phyloP scores from a whole-genome alignment of 441 rosid genomes.

The Erodium moschatum region DNA sequence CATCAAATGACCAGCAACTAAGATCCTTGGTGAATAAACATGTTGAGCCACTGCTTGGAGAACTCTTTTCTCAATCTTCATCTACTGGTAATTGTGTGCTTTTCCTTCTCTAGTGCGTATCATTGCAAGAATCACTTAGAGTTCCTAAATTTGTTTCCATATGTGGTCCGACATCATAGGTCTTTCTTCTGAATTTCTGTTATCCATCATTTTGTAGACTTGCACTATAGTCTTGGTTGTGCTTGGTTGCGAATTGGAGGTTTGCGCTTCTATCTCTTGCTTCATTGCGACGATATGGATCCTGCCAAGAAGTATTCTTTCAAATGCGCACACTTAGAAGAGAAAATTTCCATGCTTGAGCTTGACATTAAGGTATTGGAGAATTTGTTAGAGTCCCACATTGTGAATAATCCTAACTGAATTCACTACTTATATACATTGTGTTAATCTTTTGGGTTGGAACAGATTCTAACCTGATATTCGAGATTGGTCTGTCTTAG shows the following conservation, averaged over 20 bases:
- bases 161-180: neutral
- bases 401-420: no score
- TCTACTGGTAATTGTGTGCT: conserved; percentile 34
- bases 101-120: neutral
- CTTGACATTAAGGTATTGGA: conserved; percentile 64
- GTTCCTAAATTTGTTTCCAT: neutral
- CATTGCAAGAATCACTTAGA: no score
- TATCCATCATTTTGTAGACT: conserved; percentile 29
- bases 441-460: neutral
- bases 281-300: conserved; percentile 56
- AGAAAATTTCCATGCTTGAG: conserved; percentile 48
- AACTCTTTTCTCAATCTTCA: conserved; percentile 44
- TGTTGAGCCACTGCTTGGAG: conserved; percentile 52
- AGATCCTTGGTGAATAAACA: conserved; percentile 36
- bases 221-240: conserved; percentile 45
- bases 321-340: conserved; percentile 49
- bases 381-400: neutral
- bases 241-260: conserved; percentile 74
- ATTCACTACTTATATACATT: no score
- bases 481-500: no score
- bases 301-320: conserved; percentile 67
- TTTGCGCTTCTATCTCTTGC: conserved; percentile 67
- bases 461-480: no score
- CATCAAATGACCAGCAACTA: conserved; percentile 57
- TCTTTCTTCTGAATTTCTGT: neutral